Percentiles rank a stretch among this genome's conserved stretches.
Conservation (phyloP, 495 filamentous ascomycete species). For the Trichoderma orchidacearum region DNA sequence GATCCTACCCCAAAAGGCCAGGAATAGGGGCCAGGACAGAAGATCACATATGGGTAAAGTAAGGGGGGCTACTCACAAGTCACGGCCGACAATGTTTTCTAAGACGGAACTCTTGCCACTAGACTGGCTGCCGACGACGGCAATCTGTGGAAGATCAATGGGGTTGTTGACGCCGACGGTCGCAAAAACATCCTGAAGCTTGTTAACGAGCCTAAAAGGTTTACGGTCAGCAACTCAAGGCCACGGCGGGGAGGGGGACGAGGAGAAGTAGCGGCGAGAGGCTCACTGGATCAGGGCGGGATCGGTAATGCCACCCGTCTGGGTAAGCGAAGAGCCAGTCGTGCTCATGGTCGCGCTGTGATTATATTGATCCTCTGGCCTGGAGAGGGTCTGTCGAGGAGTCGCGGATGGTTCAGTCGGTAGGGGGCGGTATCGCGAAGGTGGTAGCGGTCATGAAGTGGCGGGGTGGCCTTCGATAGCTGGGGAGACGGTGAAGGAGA, state of each 20-base stretch:
- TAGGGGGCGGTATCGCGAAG: neutral
- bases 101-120: constrained; percentile 99
- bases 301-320: constrained; percentile 41
- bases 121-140: constrained; percentile 95
- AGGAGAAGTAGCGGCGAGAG: neutral
- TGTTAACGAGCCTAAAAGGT: constrained; percentile 77
- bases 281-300: constrained; percentile 44
- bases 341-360: constrained; percentile 1
- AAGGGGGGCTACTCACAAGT: constrained; percentile 59
- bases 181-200: constrained; percentile 97
- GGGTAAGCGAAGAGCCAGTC: constrained; percentile 14
- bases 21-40: constrained; percentile 2
- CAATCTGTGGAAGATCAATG: constrained; percentile 98
- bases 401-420: neutral
- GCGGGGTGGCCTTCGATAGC: neutral
- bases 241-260: neutral
- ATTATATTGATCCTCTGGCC: neutral
- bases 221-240: constrained; percentile 13
- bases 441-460: neutral
- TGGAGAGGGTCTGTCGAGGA: neutral
- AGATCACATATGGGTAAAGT: constrained; percentile 1
- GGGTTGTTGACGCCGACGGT: constrained; percentile 98
- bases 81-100: constrained; percentile 97
- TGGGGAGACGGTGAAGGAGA: neutral
- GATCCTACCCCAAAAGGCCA: constrained; percentile 2